Conservation (phyloP, 1,284 basidiomycete genomes). For the Phellopilus nigrolimitatus region DNA sequence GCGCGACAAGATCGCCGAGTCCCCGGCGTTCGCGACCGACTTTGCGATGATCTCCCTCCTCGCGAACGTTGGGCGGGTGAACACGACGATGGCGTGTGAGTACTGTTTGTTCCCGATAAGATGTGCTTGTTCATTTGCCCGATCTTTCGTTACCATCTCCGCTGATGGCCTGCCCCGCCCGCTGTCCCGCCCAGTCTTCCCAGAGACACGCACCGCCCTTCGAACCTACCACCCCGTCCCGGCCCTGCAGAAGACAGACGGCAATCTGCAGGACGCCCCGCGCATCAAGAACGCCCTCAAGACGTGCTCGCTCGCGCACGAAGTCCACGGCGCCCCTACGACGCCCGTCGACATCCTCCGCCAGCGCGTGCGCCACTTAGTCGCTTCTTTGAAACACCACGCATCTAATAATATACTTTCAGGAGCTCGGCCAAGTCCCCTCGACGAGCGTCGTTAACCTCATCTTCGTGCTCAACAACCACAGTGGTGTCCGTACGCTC, state of each 20-base stretch:
- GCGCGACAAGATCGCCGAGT: slow-evolving; percentile 80
- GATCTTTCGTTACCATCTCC: slow-evolving; percentile 13
- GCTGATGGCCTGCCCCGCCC: slow-evolving; percentile 15
- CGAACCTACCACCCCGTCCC: slow-evolving; percentile 82
- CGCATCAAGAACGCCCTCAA: too few species aligned
- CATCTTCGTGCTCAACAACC: slow-evolving; percentile 70
- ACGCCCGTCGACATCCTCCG: slow-evolving; percentile 64
- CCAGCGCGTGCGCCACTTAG: slow-evolving; percentile 22
- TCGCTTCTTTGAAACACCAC: background rate
- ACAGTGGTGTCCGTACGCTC: slow-evolving; percentile 49
- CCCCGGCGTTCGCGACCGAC: slow-evolving; percentile 75
- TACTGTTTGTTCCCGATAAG: slow-evolving; percentile 23
- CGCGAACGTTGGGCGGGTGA: slow-evolving; percentile 90
- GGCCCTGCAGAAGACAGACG: slow-evolving; percentile 68
- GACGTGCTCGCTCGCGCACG: slow-evolving; percentile 67
- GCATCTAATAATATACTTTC: background rate
- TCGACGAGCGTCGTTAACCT: slow-evolving; percentile 79
- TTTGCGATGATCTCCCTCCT: slow-evolving; percentile 82
- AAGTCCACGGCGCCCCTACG: slow-evolving; percentile 58
- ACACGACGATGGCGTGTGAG: slow-evolving; percentile 91
- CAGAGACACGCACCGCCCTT: slow-evolving; percentile 78
- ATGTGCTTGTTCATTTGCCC: too few species aligned
- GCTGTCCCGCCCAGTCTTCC: too few species aligned
- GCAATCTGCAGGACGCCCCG: slow-evolving; percentile 80
- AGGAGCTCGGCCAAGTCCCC: slow-evolving; percentile 37